A percentile compares a stretch with the other conserved stretches of the same genome.
Evolutionary conservation across 169 alveolate species (phyloP).

Genomic region (Plasmodium falciparum): DNA sequence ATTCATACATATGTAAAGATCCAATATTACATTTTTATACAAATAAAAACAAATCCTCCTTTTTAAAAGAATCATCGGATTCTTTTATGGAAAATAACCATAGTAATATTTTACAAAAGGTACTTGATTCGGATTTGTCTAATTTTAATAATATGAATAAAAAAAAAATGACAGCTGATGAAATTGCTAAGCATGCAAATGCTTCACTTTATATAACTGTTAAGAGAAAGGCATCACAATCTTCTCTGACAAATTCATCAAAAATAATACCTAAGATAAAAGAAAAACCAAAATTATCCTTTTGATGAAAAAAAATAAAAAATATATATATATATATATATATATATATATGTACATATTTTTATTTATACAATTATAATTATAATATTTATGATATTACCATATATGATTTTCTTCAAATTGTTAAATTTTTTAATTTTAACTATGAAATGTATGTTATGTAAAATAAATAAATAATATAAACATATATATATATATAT

Average conservation of each 20-base stretch:
- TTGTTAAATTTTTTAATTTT: not conserved
- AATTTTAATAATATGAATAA: slow-evolving; percentile 27
- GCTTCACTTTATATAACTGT: slow-evolving; percentile 45
- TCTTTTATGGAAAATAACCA: slow-evolving; percentile 8
- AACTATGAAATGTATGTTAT: too few relatives aligned
- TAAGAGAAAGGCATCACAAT: slow-evolving; percentile 36
- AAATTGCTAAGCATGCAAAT: slow-evolving; percentile 56
- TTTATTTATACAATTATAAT: not conserved
- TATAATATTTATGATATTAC: too few relatives aligned
- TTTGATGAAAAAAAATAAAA: not conserved
- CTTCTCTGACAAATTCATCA: slow-evolving; percentile 22
- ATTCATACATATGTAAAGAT: not conserved
- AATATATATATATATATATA: too few relatives aligned
- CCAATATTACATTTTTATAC: slow-evolving; percentile 3
- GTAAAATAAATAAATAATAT: not conserved
- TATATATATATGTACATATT: not conserved
- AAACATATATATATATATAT: not conserved
- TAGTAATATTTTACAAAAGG: slow-evolving; percentile 44
- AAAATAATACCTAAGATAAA: not conserved
- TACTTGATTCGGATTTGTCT: slow-evolving; percentile 33
- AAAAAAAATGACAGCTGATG: slow-evolving; percentile 48
- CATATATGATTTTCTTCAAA: not conserved
- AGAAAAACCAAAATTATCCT: not conserved
- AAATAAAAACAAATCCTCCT: not conserved
- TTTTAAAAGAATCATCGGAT: slow-evolving; percentile 16